phyloP scores from a whole-genome alignment of 805 yeast genomes.

The Candida alai region DNA sequence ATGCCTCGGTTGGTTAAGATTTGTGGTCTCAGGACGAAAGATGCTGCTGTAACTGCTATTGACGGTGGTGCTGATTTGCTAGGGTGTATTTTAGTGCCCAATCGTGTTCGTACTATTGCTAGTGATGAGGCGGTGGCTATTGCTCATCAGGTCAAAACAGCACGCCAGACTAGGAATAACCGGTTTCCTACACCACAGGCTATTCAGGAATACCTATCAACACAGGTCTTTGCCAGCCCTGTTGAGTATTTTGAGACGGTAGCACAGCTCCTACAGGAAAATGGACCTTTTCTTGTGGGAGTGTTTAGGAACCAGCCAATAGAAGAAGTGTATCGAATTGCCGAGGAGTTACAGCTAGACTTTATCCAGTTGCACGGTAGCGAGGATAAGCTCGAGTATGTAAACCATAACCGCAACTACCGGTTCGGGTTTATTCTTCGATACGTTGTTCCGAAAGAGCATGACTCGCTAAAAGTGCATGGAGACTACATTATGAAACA shows the following conservation, averaged over 20 bases:
- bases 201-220: slow-evolving; percentile 6
- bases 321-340: slow-evolving; percentile 50
- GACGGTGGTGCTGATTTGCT: slow-evolving; percentile 68
- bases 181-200: slow-evolving; percentile 18
- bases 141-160: slow-evolving; percentile 22
- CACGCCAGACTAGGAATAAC: slow-evolving; percentile 15
- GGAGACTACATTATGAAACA: slow-evolving; percentile 10
- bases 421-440: slow-evolving; percentile 67
- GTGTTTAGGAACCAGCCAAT: slow-evolving; percentile 82
- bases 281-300: slow-evolving; percentile 77
- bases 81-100: slow-evolving; percentile 88
- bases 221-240: slow-evolving; percentile 10
- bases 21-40: slow-evolving; percentile 71
- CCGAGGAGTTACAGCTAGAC: slow-evolving; percentile 53
- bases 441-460: slow-evolving; percentile 56
- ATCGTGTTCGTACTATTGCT: slow-evolving; percentile 64
- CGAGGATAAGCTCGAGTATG: slow-evolving; percentile 48
- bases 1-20: slow-evolving; percentile 56
- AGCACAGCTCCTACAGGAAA: slow-evolving; percentile 21
- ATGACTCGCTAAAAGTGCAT: slow-evolving; percentile 27
- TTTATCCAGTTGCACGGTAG: slow-evolving; percentile 85
- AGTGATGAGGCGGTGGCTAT: slow-evolving; percentile 25
- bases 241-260: slow-evolving; percentile 29
- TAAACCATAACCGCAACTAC: slow-evolving; percentile 14
- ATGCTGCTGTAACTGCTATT: slow-evolving; percentile 70